Evolutionary conservation across 768 basidiomycete genomes (phyloP), one percentile per base, ranked within the genome.

Genomic region (Collybia sordida): DNA sequence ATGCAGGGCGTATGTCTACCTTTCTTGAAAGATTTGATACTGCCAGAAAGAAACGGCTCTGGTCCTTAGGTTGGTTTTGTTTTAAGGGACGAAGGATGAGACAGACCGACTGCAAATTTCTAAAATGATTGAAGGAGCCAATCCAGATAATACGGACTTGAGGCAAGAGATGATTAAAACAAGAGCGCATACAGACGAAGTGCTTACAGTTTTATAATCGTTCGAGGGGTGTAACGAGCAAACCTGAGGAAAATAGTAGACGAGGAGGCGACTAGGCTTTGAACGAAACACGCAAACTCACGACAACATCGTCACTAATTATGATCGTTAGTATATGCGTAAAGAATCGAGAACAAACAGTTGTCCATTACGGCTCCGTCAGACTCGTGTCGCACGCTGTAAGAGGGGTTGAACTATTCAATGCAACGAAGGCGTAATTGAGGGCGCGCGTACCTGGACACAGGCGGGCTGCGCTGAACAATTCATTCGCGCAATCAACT

Each of bases 11-110:
- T 5, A 18, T 19, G 57, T 68, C 50, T 49, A 88, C 90, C 80
- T 84, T 71, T 93, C 91, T 67, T 93, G 91, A 54, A 90, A 88
- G 44, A 85, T 80, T 60, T 93, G 91, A 64, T 93, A 93, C 64
- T 91, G 88, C 91, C 91, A 93, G 64, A 93, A 93, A 3, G 90
- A 88, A 50, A 93, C 79, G 3, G 91, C 89, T 18, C 90, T 90
- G 25, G 15, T 24, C 39, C 18, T 39, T 49, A 21, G 12, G 17
- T 31, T 24, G 45, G 41, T 35, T 23, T 27, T 53, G 15, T 9
- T 34, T 21, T 41, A 11, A 14, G 17, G 45, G 25, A 42, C 51
- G 39, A 18, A 38, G 15, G 38, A 15, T 15, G 23, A 14, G 19
- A 62, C 71, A 17, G 47, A 85, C 88, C 91, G 82, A 61, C 81